Conservation (phyloP, 2,329 filamentous ascomycete genomes). For the Chaetomium olivaceum region DNA sequence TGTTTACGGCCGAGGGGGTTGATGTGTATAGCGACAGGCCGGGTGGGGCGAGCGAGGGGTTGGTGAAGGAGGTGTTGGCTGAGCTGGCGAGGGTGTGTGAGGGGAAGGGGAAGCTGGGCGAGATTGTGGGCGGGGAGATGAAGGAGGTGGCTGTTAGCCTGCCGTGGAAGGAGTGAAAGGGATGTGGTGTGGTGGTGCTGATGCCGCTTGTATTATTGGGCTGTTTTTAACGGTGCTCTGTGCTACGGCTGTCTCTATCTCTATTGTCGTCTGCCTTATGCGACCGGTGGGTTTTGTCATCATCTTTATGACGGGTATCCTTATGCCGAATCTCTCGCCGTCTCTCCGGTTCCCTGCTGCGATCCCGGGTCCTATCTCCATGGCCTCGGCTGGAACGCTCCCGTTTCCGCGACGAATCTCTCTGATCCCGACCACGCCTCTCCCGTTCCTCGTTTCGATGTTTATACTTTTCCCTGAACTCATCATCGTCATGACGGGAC, state of each 20-base stretch:
- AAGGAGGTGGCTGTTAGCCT: constrained; percentile 52
- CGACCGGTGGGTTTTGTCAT: not conserved
- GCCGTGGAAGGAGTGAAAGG: constrained; percentile 48
- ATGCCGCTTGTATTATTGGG: not conserved
- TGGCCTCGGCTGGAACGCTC: constrained; percentile 8
- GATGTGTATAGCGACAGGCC: constrained; percentile 71
- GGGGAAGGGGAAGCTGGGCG: constrained; percentile 52
- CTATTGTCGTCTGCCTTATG: not conserved
- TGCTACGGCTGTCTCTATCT: constrained; percentile 13
- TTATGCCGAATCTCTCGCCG: not conserved
- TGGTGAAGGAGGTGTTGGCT: constrained; percentile 56
- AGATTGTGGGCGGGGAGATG: constrained; percentile 52
- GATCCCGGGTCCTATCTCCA: constrained; percentile 16
- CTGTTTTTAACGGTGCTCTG: constrained; percentile 1
- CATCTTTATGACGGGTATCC: not conserved
- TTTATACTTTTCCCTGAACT: constrained; percentile 12
- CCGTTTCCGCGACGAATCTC: not conserved
- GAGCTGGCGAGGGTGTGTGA: constrained; percentile 51
- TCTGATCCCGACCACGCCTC: constrained; percentile 15
- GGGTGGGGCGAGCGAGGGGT: constrained; percentile 59
- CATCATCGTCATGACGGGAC: constrained; percentile 37
- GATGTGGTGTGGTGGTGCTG: constrained; percentile 8
- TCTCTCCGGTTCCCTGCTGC: constrained; percentile 11
- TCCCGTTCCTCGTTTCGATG: constrained; percentile 20
- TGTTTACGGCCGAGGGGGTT: constrained; percentile 80